These are phyloP conservation scores for Puccinia polysora DNA, from an alignment of 1,284 basidiomycete species.

Conservation along the genomic window DNA sequence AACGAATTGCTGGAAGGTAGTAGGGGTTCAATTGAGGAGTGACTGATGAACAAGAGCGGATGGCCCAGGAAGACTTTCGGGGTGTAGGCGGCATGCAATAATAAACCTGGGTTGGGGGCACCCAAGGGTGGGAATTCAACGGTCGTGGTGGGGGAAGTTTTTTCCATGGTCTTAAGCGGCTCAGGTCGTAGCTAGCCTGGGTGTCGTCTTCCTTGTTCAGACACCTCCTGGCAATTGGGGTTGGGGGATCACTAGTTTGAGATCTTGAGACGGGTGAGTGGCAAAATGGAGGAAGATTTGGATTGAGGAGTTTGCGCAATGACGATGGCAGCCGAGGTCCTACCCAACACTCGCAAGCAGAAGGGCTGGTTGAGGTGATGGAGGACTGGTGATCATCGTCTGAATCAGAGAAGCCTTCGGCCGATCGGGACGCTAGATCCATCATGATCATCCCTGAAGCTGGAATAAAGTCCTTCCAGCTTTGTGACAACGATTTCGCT, in stretches of 20 bases:
- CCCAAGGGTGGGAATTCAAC: not conserved
- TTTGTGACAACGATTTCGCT: no score
- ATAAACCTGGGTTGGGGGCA: constrained; percentile 11
- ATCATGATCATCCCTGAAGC: no score
- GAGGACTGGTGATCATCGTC: constrained; percentile 28
- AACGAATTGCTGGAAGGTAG: constrained; percentile 12
- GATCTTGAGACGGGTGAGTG: not conserved
- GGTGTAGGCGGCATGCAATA: constrained; percentile 6
- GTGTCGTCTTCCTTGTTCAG: not conserved
- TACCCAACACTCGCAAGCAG: not conserved
- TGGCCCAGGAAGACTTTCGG: not conserved
- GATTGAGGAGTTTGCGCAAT: constrained; percentile 29
- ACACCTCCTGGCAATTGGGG: constrained; percentile 14
- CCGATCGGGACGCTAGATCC: constrained; percentile 3
- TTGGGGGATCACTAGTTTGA: not conserved
- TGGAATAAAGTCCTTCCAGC: no score
- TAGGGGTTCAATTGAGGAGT: constrained; percentile 14
- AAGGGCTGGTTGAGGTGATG: not conserved
- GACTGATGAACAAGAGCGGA: constrained; percentile 2
- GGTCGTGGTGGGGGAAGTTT: constrained; percentile 17
- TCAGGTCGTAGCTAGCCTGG: constrained; percentile 10
- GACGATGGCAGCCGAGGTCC: constrained; percentile 20
- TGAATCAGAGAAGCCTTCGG: constrained; percentile 20
- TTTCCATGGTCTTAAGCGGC: constrained; percentile 20
- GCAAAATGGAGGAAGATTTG: constrained; percentile 4